Conservation (phyloP, 164 flowering plant genomes). For the Sextonia rubra region DNA sequence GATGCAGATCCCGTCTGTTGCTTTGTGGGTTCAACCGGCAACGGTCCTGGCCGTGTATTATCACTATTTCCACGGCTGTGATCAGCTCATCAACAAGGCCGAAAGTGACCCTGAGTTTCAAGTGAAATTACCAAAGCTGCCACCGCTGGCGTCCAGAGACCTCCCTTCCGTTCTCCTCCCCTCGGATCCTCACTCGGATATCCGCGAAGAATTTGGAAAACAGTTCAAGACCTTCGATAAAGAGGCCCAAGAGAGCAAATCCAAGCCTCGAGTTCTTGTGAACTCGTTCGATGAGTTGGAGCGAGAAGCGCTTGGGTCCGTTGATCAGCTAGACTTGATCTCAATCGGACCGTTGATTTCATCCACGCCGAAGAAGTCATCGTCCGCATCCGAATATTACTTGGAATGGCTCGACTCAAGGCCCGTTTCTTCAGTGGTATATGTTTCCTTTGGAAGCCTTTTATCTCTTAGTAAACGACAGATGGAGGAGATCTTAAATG, state of each 20-base stretch:
- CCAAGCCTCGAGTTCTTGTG: slow-evolving; percentile 23
- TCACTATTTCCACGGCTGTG: slow-evolving; percentile 24
- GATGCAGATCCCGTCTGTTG: slow-evolving; percentile 22
- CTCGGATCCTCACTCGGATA: slow-evolving; percentile 1
- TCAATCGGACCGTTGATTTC: slow-evolving; percentile 59
- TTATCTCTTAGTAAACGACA: slow-evolving; percentile 12
- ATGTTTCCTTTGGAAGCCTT: slow-evolving; percentile 36
- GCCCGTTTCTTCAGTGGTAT: slow-evolving; percentile 29
- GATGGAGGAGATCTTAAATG: slow-evolving; percentile 23
- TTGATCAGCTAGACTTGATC: slow-evolving; percentile 17
- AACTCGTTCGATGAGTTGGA: slow-evolving; percentile 55
- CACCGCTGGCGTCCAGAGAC: slow-evolving; percentile 18
- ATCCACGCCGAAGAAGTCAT: slow-evolving; percentile 13
- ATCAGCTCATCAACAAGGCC: slow-evolving; percentile 4
- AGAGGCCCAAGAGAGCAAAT: neutral
- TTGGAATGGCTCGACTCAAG: slow-evolving; percentile 29
- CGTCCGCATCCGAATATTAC: neutral
- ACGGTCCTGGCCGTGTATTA: slow-evolving; percentile 28
- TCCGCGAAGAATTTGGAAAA: slow-evolving; percentile 8
- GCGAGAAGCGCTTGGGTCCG: slow-evolving; percentile 27
- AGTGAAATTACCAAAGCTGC: slow-evolving; percentile 31
- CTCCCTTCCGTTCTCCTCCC: slow-evolving; percentile 33
- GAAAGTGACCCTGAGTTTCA: slow-evolving; percentile 2
- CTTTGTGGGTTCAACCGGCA: slow-evolving; percentile 39
- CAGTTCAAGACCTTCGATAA: neutral